These are phyloP conservation scores for Phaffia rhodozyma DNA, from an alignment of 1,284 basidiomycete species.

Conservation along the genomic window DNA sequence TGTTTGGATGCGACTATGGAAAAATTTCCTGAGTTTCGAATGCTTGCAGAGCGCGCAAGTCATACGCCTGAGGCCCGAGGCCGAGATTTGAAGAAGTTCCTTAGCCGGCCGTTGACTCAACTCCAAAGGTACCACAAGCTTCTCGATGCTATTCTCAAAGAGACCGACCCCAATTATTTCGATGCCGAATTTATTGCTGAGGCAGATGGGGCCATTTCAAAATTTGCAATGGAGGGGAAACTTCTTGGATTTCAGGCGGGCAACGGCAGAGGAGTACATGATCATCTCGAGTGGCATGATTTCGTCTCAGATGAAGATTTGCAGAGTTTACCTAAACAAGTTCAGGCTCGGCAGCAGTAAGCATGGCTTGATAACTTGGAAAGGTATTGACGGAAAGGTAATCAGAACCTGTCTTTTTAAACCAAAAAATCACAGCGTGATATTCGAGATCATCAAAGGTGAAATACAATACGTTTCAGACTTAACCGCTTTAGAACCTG, in stretches of 20 bases:
- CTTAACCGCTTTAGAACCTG: conserved; percentile 72
- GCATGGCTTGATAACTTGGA: conserved; percentile 36
- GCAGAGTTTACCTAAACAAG: conserved; percentile 55
- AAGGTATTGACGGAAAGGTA: too few species aligned
- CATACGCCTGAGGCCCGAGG: conserved; percentile 57
- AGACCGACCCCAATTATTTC: conserved; percentile 62
- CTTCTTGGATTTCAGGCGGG: conserved; percentile 74
- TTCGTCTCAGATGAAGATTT: conserved; percentile 59
- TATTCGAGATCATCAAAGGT: conserved; percentile 89
- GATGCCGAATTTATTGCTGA: conserved; percentile 66
- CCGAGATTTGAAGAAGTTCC: conserved; percentile 75
- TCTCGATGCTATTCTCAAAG: conserved; percentile 71
- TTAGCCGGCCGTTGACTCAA: conserved; percentile 51
- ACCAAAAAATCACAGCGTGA: conserved; percentile 54
- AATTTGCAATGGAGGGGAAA: conserved; percentile 61
- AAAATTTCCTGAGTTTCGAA: conserved; percentile 64
- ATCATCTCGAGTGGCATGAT: conserved; percentile 64
- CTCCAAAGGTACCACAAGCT: conserved; percentile 80
- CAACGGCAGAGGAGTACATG: conserved; percentile 56
- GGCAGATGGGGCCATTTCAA: conserved; percentile 62
- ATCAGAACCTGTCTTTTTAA: too few species aligned
- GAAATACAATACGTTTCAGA: conserved; percentile 94
- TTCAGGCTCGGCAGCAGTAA: conserved; percentile 76
- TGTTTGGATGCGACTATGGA: conserved; percentile 73
- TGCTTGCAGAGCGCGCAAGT: conserved; percentile 71